Conservation (phyloP, 208 protist species). For the Crithidia fasciculata region DNA sequence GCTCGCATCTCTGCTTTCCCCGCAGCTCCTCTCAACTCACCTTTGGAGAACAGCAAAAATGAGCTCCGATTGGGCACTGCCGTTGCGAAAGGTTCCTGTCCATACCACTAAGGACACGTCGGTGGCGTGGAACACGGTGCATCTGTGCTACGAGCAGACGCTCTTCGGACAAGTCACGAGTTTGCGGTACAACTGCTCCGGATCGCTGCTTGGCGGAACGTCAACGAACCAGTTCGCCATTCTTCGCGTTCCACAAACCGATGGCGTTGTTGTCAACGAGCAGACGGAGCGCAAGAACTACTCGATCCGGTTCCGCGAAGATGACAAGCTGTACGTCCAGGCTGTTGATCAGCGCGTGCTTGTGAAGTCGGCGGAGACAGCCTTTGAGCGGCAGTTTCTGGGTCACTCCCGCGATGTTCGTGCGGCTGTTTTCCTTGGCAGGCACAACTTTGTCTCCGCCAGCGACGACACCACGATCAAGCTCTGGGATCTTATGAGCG, state of each 20-base stretch:
- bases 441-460: slow-evolving; percentile 80
- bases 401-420: slow-evolving; percentile 83
- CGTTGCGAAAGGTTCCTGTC: slow-evolving; percentile 62
- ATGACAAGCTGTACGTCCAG: slow-evolving; percentile 84
- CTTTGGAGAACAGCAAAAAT: slow-evolving; percentile 12
- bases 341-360: slow-evolving; percentile 79
- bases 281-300: slow-evolving; percentile 79
- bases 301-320: slow-evolving; percentile 77
- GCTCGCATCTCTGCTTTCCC: background rate
- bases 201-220: slow-evolving; percentile 63
- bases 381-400: slow-evolving; percentile 82
- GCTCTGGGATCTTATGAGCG: slow-evolving; percentile 81
- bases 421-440: slow-evolving; percentile 70
- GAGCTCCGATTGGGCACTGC: slow-evolving; percentile 66
- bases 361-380: slow-evolving; percentile 76
- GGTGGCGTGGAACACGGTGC: slow-evolving; percentile 76
- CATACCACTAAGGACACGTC: slow-evolving; percentile 55
- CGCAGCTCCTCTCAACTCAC: too few relatives aligned
- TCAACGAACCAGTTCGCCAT: slow-evolving; percentile 84
- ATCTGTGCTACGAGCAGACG: slow-evolving; percentile 87
- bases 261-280: slow-evolving; percentile 82
- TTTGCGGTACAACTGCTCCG: slow-evolving; percentile 66
- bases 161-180: slow-evolving; percentile 84
- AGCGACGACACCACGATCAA: slow-evolving; percentile 87
- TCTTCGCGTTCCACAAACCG: slow-evolving; percentile 76